Evolutionary conservation across 2,329 filamentous ascomycete species (phyloP).

Genomic region (Diplodia intermedia): DNA sequence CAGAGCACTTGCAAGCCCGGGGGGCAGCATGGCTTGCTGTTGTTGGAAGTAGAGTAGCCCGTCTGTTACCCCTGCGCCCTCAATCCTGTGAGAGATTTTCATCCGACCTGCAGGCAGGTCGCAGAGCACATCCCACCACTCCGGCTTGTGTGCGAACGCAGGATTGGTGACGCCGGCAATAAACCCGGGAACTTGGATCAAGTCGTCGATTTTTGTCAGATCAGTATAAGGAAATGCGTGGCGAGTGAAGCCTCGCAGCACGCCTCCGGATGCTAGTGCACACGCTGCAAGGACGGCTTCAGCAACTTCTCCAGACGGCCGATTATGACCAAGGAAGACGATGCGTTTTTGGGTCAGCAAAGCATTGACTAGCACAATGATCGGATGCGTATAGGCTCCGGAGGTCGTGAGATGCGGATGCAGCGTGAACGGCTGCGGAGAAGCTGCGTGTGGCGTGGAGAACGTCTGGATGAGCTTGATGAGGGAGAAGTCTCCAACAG

Average conservation of each 20-base stretch:
- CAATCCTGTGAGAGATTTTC: conserved; percentile 91
- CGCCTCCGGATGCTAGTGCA: conserved; percentile 86
- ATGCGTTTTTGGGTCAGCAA: conserved; percentile 95
- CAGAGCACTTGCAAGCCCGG: conserved; percentile 15
- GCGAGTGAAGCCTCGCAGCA: conserved; percentile 91
- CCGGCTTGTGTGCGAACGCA: conserved; percentile 89
- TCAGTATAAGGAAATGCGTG: conserved; percentile 99
- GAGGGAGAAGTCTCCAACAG: conserved; percentile 95
- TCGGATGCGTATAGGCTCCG: conserved; percentile 87
- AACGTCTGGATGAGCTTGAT: conserved; percentile 98
- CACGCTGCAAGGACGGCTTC: conserved; percentile 98
- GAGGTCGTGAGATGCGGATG: conserved; percentile 95
- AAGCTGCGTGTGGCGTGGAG: conserved; percentile 79
- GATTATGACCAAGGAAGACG: conserved; percentile 93
- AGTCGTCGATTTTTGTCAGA: conserved; percentile 94
- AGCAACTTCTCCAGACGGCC: conserved; percentile 93
- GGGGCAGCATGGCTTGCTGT: conserved; percentile 53
- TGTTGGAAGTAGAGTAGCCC: conserved; percentile 88
- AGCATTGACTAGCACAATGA: conserved; percentile 93
- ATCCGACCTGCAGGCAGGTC: conserved; percentile 91
- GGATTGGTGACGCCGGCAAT: conserved; percentile 98
- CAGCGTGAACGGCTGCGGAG: conserved; percentile 81
- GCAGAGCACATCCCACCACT: conserved; percentile 98
- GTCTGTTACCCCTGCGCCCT: conserved; percentile 80
- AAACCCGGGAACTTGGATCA: conserved; percentile 94